Evolutionary conservation across 192 early-diverging fungal species (phyloP), one percentile per base, ranked within the genome.

Genomic region (Chytriomyces sp.): DNA sequence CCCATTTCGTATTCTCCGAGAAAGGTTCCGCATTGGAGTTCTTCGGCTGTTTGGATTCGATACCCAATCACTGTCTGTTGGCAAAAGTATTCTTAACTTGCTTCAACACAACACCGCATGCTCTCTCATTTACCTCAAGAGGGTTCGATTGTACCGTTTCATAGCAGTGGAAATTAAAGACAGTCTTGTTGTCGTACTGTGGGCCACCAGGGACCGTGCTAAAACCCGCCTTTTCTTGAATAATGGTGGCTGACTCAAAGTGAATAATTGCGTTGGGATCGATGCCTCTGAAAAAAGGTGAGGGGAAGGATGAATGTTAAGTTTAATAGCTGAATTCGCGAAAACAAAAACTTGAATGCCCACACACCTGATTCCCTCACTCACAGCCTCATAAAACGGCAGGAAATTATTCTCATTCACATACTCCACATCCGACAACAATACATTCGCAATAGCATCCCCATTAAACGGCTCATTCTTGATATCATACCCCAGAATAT

Each of bases 391-490:
- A 84, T 87, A 83, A 20, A 91, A 77, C 2, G 78, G 77, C 50
- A 88, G 84, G 77, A 90, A 77, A 20, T 82, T 89, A 5, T 67
- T 63, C 28, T 75, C 61, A 45, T 78, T 79, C 7, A 84, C 89
- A 2, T 80, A 70, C 0, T 82, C 84, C 18, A 89, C 89, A 10
- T 82, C 50, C 23, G 87, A 72, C 18, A 91, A 79, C 2, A 24
- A 11, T 5, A 9, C 24, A 48, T 26, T 64, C 72, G n/a, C 61
- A 20, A 64, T 2, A 28, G 64, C 84, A 78, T 28, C 80, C 77
- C 4, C 84, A 80, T 85, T 88, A 24, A 24, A 91, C 8, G 89
- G 88, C 68, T 91, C 89, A 61, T 91, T 91, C 78, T 89, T 83
- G 64, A 91, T 53, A 64, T 91, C 83, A 75, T 91, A 91, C 2